These are phyloP conservation scores for Botrytis porri DNA, from an alignment of 2,329 filamentous ascomycete species.

Conservation along the genomic window DNA sequence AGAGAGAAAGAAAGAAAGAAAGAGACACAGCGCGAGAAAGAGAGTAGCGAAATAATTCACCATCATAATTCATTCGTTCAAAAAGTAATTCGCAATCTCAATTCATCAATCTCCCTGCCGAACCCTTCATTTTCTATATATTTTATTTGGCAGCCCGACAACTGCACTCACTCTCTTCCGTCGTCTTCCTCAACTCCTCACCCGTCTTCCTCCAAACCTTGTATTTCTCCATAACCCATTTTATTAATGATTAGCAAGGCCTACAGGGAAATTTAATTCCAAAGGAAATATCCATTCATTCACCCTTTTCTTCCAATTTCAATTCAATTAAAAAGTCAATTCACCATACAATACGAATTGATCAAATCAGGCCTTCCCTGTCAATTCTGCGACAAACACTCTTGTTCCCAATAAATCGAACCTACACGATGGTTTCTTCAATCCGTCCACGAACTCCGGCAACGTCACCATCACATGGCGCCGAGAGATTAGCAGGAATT, in stretches of 20 bases:
- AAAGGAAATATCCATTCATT: background rate
- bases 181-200: background rate
- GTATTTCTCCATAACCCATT: background rate
- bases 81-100: background rate
- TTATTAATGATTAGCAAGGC: slow-evolving; percentile 15
- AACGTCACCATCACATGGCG: slow-evolving; percentile 32
- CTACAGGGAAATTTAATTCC: slow-evolving; percentile 8
- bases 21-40: background rate
- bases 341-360: background rate
- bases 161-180: background rate
- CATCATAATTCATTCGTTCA: background rate
- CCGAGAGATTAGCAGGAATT: slow-evolving; percentile 39
- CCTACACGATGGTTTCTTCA: slow-evolving; percentile 35
- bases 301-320: slow-evolving; percentile 1
- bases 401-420: slow-evolving; percentile 23
- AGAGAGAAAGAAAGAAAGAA: background rate
- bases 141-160: background rate
- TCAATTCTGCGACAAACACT: slow-evolving; percentile 27
- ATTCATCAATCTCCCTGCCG: background rate
- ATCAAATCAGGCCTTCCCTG: slow-evolving; percentile 26
- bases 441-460: slow-evolving; percentile 40
- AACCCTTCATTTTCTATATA: background rate
- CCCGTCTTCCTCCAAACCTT: background rate
- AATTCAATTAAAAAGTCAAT: slow-evolving; percentile 10
- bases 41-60: background rate